phyloP scores from a whole-genome alignment of 352 stramenopile genomes.

The Pythium monospermum region DNA sequence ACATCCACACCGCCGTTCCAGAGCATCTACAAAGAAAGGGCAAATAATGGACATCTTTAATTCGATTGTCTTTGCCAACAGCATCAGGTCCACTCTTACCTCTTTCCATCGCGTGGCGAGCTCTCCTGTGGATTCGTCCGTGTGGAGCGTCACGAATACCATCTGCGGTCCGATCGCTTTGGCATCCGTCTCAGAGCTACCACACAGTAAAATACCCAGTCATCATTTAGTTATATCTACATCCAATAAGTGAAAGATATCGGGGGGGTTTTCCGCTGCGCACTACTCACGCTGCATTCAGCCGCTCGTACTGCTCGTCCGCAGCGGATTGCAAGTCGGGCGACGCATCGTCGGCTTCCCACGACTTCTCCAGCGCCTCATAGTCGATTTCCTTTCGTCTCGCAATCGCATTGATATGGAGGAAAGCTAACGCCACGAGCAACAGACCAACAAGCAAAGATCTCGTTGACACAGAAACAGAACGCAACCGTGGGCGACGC shows the following conservation, averaged over 20 bases:
- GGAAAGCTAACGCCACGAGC: background rate
- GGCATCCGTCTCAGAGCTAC: constrained; percentile 34
- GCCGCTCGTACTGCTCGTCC: constrained; percentile 46
- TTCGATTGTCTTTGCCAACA: too few species aligned
- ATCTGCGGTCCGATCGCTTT: constrained; percentile 67
- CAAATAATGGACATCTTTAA: too few species aligned
- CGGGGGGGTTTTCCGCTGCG: too few species aligned
- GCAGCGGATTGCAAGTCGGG: constrained; percentile 40
- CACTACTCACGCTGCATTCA: constrained; percentile 35
- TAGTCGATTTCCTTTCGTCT: constrained; percentile 43
- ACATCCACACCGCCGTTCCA: constrained; percentile 67
- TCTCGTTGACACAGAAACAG: too few species aligned
- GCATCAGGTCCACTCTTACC: too few species aligned
- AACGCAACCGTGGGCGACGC: too few species aligned
- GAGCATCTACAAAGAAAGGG: constrained; percentile 51
- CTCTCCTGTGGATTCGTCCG: constrained; percentile 26
- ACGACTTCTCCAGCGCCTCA: constrained; percentile 57
- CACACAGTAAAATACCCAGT: too few species aligned
- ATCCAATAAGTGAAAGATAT: too few species aligned
- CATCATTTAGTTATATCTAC: too few species aligned
- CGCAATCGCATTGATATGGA: background rate
- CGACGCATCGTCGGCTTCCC: constrained; percentile 43
- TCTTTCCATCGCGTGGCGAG: constrained; percentile 74
- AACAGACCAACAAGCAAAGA: too few species aligned
- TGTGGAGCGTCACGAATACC: constrained; percentile 67